Evolutionary conservation across 257 asterid species (phyloP).

Genomic region (Coffea canephora): DNA sequence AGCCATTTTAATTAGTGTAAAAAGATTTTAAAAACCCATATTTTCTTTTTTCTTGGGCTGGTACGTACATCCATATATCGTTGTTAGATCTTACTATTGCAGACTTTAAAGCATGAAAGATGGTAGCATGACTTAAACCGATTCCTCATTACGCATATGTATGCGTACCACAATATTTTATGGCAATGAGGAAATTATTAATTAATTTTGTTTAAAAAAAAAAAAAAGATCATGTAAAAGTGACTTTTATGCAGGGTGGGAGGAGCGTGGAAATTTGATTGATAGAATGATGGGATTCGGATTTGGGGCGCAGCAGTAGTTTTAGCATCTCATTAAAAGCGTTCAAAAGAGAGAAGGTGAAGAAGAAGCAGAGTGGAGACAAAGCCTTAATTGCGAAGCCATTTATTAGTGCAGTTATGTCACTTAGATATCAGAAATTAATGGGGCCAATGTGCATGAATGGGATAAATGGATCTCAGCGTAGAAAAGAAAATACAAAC

Average conservation of each 20-base stretch:
- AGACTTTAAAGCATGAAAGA: too few species aligned
- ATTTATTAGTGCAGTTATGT: constrained; percentile 19
- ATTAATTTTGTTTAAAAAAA: too few species aligned
- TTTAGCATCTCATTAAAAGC: neutral
- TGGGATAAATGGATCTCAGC: neutral
- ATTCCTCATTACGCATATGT: too few species aligned
- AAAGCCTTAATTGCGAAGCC: constrained; percentile 11
- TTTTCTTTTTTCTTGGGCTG: too few species aligned
- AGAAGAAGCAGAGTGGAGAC: neutral
- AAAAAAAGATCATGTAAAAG: too few species aligned
- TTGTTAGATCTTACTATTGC: neutral
- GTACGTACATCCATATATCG: neutral
- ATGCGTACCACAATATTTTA: neutral
- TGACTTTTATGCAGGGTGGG: neutral
- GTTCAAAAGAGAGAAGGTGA: neutral
- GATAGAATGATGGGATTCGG: neutral
- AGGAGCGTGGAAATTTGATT: neutral
- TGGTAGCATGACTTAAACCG: neutral
- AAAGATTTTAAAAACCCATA: too few species aligned
- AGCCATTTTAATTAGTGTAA: neutral
- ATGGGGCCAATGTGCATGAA: neutral
- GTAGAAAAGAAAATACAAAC: neutral
- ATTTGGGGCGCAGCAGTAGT: neutral
- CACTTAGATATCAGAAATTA: neutral
- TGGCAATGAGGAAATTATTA: neutral